phyloP scores from a whole-genome alignment of 139 green algal genomes.

The Ulvella scutata region DNA sequence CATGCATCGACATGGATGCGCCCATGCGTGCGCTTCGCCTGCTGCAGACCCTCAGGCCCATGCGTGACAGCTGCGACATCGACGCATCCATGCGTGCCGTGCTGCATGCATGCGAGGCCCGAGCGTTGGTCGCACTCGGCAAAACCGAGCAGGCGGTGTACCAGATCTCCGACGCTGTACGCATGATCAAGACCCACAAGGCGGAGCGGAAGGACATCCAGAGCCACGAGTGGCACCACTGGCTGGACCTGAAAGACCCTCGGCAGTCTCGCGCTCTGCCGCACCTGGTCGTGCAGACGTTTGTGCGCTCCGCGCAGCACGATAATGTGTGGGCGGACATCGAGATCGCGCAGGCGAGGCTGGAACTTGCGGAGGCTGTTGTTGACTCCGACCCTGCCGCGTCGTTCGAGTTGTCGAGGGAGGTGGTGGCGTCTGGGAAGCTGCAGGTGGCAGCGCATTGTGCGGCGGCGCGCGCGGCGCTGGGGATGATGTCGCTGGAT shows the following conservation, averaged over 20 bases:
- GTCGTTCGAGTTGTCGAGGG: not conserved
- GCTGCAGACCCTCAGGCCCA: not conserved
- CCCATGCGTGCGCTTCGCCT: not conserved
- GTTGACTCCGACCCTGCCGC: not conserved
- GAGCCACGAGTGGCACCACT: not conserved
- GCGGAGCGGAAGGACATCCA: no score
- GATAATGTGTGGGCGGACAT: not conserved
- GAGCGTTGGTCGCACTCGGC: slow-evolving; percentile 8
- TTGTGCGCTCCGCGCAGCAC: not conserved
- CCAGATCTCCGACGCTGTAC: not conserved
- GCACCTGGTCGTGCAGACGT: not conserved
- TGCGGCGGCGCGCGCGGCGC: not conserved
- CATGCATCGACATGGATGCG: not conserved
- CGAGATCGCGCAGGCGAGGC: not conserved
- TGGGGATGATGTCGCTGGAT: no score
- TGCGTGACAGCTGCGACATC: not conserved
- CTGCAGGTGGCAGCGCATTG: not conserved
- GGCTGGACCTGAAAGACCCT: not conserved
- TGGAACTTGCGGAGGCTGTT: not conserved
- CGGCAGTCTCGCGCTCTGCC: not conserved
- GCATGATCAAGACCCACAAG: no score
- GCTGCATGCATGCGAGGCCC: not conserved
- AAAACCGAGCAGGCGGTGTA: slow-evolving; percentile 9
- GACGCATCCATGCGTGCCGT: not conserved
- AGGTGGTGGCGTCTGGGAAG: not conserved